Evolutionary conservation across 441 rosid species (phyloP).

Genomic region (Populus hybrid): DNA sequence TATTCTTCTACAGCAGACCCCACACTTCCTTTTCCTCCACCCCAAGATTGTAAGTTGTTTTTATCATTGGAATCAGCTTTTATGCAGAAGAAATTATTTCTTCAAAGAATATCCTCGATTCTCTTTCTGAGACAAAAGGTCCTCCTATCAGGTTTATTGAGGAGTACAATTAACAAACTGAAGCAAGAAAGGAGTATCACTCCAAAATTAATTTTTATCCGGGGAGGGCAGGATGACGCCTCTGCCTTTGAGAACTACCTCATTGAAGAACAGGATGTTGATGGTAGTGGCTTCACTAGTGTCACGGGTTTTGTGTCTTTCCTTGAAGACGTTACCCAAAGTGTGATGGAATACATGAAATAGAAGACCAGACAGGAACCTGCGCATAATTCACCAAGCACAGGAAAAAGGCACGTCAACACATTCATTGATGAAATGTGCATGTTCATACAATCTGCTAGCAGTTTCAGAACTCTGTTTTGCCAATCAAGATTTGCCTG

Average conservation of each 20-base stretch:
- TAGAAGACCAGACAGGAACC: slow-evolving; percentile 21
- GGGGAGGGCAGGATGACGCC: slow-evolving; percentile 86
- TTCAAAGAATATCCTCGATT: neutral
- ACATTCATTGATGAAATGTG: neutral
- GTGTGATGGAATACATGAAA: slow-evolving; percentile 82
- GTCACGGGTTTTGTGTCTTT: slow-evolving; percentile 94
- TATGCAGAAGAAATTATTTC: neutral
- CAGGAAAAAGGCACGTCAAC: neutral
- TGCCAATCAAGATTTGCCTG: neutral
- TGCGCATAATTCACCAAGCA: neutral
- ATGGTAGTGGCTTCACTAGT: slow-evolving; percentile 78
- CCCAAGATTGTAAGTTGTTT: slow-evolving; percentile 79
- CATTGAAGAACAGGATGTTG: slow-evolving; percentile 93
- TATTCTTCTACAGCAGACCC: slow-evolving; percentile 91
- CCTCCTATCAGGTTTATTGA: slow-evolving; percentile 57
- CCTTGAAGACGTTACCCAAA: slow-evolving; percentile 77
- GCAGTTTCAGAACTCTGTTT: neutral
- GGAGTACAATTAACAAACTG: slow-evolving; percentile 73
- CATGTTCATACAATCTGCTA: neutral
- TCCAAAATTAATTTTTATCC: slow-evolving; percentile 75
- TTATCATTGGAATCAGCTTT: neutral
- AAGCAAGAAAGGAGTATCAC: slow-evolving; percentile 89
- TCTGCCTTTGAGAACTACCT: slow-evolving; percentile 81
- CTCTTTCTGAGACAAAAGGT: slow-evolving; percentile 1
- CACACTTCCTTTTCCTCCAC: slow-evolving; percentile 86